phyloP scores from a whole-genome alignment of 176 grass and related monocot genomes.

The Ananas comosus region DNA sequence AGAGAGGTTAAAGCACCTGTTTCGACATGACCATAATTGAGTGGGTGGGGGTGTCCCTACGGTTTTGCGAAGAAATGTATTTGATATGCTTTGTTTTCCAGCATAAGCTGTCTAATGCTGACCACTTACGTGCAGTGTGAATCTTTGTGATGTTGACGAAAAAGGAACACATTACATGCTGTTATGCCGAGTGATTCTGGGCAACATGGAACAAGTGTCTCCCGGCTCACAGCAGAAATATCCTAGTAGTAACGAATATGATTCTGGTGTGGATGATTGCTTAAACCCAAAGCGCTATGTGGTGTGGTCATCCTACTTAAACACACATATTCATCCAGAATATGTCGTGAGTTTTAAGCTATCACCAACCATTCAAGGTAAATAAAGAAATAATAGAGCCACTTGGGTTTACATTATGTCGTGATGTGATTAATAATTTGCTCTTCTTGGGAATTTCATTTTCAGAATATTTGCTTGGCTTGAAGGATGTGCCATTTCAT shows the following conservation, averaged over 20 bases:
- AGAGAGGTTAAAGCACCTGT: too few relatives aligned
- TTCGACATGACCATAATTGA: too few relatives aligned
- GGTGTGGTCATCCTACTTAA: constrained; percentile 47
- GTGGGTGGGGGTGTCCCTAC: neutral
- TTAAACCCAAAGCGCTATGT: constrained; percentile 51
- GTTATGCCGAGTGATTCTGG: constrained; percentile 56
- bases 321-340: constrained; percentile 55
- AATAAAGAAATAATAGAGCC: constrained; percentile 19
- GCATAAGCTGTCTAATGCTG: neutral
- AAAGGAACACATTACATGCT: constrained; percentile 88
- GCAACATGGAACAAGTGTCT: constrained; percentile 44
- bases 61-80: neutral
- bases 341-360: constrained; percentile 76
- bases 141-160: constrained; percentile 87
- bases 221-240: constrained; percentile 42
- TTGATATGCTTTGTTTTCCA: neutral
- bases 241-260: constrained; percentile 43
- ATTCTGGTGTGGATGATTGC: constrained; percentile 45
- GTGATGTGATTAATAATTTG: constrained; percentile 18
- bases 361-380: constrained; percentile 50
- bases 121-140: constrained; percentile 37
- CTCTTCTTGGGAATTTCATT: constrained; percentile 21
- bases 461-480: constrained; percentile 81
- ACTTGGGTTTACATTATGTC: constrained; percentile 19
- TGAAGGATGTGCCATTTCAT: constrained; percentile 56